These are phyloP conservation scores for Auxenochlorella pyrenoidosa DNA, from an alignment of 139 green algal genomes.

Conservation along the genomic window DNA sequence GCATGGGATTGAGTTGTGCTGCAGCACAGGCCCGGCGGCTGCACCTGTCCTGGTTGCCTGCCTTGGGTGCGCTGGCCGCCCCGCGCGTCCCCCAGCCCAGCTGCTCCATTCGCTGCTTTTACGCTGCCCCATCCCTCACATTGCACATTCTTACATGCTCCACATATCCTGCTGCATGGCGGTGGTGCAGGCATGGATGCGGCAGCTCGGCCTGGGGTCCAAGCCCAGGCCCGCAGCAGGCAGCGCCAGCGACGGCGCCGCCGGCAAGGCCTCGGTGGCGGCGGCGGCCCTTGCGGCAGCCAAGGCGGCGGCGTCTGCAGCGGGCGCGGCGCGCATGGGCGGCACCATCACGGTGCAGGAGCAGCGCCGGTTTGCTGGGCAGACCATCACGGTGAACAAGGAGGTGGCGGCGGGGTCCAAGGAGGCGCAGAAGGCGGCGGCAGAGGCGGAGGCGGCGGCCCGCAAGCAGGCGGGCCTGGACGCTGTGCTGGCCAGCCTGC, in stretches of 20 bases:
- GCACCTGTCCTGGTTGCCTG: not conserved
- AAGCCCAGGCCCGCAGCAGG: conserved; percentile 12
- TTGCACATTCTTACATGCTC: too few relatives aligned
- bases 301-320: conserved; percentile 31
- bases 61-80: not conserved
- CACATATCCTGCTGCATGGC: too few relatives aligned
- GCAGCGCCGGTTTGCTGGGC: conserved; percentile 81
- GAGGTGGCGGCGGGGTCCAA: conserved; percentile 68
- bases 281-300: conserved; percentile 42
- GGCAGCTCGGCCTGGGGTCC: conserved; percentile 47
- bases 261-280: conserved; percentile 1
- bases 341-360: conserved; percentile 51
- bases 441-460: conserved; percentile 10
- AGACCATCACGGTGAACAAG: conserved; percentile 75
- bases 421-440: conserved; percentile 61
- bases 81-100: too few relatives aligned
- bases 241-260: too few relatives aligned
- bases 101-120: not conserved
- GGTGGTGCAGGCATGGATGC: conserved; percentile 51
- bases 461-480: conserved; percentile 52
- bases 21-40: too few relatives aligned
- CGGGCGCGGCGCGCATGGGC: conserved; percentile 8
- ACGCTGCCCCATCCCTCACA: too few relatives aligned
- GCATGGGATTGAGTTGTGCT: not conserved
- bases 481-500: conserved; percentile 56